A percentile compares a stretch with the other conserved stretches of the same genome.
Conservation (phyloP, 176 grass and related monocot genomes). For the Rhynchospora tenuis region DNA sequence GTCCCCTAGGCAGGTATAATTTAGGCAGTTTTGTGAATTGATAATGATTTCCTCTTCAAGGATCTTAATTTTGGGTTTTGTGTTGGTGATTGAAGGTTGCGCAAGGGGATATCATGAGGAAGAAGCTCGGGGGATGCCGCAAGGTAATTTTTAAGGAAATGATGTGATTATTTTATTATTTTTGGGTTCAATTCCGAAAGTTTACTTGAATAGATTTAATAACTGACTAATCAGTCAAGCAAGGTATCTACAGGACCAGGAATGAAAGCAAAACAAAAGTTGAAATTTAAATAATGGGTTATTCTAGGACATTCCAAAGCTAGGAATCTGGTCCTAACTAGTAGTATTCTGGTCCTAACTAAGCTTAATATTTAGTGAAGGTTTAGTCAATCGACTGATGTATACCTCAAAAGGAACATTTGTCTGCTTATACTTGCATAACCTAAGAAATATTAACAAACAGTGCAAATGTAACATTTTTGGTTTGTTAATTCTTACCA, state of each 20-base stretch:
- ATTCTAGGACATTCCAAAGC: background rate
- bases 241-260: background rate
- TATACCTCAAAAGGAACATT: background rate
- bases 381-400: background rate
- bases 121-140: slow-evolving; percentile 53
- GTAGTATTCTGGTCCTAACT: background rate
- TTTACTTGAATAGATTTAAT: background rate
- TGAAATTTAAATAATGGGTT: slow-evolving; percentile 6
- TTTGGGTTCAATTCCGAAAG: background rate
- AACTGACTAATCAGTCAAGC: background rate
- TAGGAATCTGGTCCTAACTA: background rate
- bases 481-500: slow-evolving; percentile 7
- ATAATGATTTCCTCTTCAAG: background rate
- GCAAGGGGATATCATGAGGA: slow-evolving; percentile 51
- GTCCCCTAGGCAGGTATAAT: slow-evolving; percentile 10
- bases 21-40: background rate
- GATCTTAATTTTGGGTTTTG: slow-evolving; percentile 3
- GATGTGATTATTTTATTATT: background rate
- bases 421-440: background rate
- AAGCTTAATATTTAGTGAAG: background rate
- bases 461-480: background rate
- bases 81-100: slow-evolving; percentile 35
- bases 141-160: slow-evolving; percentile 38
- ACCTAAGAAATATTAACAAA: background rate
- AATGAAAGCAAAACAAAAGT: background rate